Conservation (phyloP, 1,284 basidiomycete genomes). For the Mycena sp. region DNA sequence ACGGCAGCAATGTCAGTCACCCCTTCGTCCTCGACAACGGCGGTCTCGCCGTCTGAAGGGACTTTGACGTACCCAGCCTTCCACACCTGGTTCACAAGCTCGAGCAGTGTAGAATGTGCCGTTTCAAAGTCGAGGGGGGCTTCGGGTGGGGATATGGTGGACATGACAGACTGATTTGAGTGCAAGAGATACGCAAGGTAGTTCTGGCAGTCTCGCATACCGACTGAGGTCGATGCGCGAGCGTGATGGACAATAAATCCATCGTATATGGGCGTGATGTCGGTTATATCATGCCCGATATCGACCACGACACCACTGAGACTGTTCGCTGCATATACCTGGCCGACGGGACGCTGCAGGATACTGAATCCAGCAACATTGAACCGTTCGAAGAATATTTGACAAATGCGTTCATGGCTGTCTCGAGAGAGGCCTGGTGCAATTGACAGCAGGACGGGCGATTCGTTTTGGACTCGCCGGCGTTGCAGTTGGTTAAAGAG, state of each 20-base stretch:
- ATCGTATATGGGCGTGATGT: conserved; percentile 85
- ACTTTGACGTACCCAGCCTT: conserved; percentile 71
- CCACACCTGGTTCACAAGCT: conserved; percentile 70
- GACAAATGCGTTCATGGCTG: conserved; percentile 80
- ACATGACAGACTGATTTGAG: conserved; percentile 71
- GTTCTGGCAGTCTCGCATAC: conserved; percentile 77
- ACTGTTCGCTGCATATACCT: conserved; percentile 84
- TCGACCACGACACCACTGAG: conserved; percentile 88
- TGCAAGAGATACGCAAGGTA: conserved; percentile 80
- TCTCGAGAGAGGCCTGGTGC: conserved; percentile 76
- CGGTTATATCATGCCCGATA: conserved; percentile 80
- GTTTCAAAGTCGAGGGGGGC: conserved; percentile 55
- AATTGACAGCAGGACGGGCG: conserved; percentile 83
- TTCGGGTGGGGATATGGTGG: conserved; percentile 65
- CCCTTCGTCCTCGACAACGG: conserved; percentile 82
- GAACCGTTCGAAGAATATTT: conserved; percentile 96
- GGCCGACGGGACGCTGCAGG: conserved; percentile 86
- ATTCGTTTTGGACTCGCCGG: conserved; percentile 88
- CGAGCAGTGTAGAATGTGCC: conserved; percentile 60
- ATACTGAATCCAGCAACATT: conserved; percentile 89
- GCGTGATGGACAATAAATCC: conserved; percentile 73
- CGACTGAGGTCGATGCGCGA: conserved; percentile 69
- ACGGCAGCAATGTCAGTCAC: conserved; percentile 87
- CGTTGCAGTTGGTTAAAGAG: conserved; percentile 83
- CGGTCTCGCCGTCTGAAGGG: conserved; percentile 76